A percentile compares a stretch with the other conserved stretches of the same genome.
Conservation (phyloP, 768 basidiomycete genomes). For the Megacollybia marginata region DNA sequence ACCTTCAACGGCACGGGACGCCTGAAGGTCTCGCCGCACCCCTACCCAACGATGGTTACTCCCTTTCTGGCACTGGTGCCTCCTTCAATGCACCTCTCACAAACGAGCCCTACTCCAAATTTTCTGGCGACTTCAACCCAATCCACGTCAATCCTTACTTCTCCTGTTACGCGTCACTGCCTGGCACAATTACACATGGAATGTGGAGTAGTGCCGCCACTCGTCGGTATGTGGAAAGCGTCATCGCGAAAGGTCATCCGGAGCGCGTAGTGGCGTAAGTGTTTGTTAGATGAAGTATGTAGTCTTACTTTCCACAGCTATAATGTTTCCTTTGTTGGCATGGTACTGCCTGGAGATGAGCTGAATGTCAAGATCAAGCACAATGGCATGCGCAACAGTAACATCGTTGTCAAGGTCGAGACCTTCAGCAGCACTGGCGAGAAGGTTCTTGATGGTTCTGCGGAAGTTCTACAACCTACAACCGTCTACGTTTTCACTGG, state of each 20-base stretch:
- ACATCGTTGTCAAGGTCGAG: constrained; percentile 85
- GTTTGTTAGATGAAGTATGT: constrained; percentile 2
- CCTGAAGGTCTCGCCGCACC: constrained; percentile 71
- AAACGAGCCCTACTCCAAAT: constrained; percentile 92
- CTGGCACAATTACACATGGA: constrained; percentile 96
- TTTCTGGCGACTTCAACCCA: constrained; percentile 98
- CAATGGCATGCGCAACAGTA: constrained; percentile 85
- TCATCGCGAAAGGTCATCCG: constrained; percentile 88
- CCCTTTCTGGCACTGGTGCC: constrained; percentile 55
- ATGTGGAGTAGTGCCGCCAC: constrained; percentile 97
- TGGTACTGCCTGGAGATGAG: constrained; percentile 90
- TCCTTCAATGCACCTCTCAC: constrained; percentile 79
- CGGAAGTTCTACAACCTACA: constrained; percentile 86
- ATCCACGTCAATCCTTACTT: constrained; percentile 99
- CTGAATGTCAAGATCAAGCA: constrained; percentile 85
- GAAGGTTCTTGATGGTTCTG: constrained; percentile 87
- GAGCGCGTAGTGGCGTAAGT: constrained; percentile 84
- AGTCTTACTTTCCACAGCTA: constrained; percentile 43
- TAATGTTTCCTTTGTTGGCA: constrained; percentile 92
- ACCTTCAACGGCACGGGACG: constrained; percentile 85
- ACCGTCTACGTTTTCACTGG: constrained; percentile 98
- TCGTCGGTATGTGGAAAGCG: constrained; percentile 84
- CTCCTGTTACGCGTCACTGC: constrained; percentile 85
- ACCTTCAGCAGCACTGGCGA: constrained; percentile 81
- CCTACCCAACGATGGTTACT: constrained; percentile 82